Conservation (phyloP, 768 basidiomycete genomes). For the Leccinellum luteum region DNA sequence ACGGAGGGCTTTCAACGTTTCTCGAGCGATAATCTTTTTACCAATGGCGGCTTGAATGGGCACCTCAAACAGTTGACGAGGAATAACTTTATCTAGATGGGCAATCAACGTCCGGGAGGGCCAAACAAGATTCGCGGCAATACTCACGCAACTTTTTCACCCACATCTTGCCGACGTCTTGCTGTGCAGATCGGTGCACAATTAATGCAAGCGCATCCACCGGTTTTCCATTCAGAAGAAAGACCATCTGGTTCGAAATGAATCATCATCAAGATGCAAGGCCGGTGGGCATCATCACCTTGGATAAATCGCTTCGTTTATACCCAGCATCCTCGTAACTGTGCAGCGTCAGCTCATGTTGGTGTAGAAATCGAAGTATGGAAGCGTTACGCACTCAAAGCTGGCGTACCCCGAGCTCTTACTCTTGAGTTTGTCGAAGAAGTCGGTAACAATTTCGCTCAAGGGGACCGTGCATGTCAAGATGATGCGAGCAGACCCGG, state of each 20-base stretch:
- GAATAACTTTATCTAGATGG: conserved; percentile 79
- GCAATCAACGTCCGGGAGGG: neutral
- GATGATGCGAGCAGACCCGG: conserved; percentile 58
- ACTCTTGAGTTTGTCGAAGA: conserved; percentile 93
- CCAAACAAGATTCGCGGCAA: neutral
- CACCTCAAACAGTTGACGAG: conserved; percentile 89
- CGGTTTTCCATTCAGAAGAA: conserved; percentile 83
- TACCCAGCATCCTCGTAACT: conserved; percentile 97
- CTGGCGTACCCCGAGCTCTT: conserved; percentile 89
- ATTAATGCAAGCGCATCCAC: conserved; percentile 94
- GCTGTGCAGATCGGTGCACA: conserved; percentile 78
- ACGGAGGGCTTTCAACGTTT: conserved; percentile 80
- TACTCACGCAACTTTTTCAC: conserved; percentile 88
- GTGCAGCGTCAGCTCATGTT: conserved; percentile 7
- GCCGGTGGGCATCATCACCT: conserved; percentile 46
- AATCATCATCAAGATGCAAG: neutral
- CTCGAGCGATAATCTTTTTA: conserved; percentile 82
- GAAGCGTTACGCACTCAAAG: conserved; percentile 65
- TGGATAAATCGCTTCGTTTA: conserved; percentile 72
- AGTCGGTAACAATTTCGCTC: conserved; percentile 91
- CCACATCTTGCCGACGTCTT: conserved; percentile 77
- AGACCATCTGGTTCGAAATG: conserved; percentile 63
- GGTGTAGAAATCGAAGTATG: neutral
- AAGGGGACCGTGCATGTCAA: conserved; percentile 84
- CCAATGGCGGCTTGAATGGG: conserved; percentile 94